Conservation (phyloP, 495 filamentous ascomycete genomes). For the Usnea hakonensis region DNA sequence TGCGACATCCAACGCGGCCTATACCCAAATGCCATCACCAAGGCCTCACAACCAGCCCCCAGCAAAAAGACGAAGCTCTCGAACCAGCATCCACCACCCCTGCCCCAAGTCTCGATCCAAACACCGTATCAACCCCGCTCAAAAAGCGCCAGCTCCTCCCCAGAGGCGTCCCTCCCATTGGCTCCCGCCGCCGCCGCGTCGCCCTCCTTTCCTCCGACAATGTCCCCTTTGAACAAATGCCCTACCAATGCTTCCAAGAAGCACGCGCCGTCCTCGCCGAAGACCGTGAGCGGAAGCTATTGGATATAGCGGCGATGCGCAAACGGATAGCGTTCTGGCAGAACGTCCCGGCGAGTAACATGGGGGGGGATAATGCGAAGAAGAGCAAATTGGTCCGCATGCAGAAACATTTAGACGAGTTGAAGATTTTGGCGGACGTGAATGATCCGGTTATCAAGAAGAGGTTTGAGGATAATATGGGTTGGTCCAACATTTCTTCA, state of each 20-base stretch:
- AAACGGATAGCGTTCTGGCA: slow-evolving; percentile 53
- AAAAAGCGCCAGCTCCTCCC: slow-evolving; percentile 54
- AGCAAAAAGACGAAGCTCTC: slow-evolving; percentile 17
- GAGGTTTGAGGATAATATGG: slow-evolving; percentile 84
- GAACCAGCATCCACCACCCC: slow-evolving; percentile 6
- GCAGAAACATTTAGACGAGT: slow-evolving; percentile 61
- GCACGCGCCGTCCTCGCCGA: slow-evolving; percentile 72
- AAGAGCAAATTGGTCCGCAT: slow-evolving; percentile 62
- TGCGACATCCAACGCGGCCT: background rate
- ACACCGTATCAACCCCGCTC: slow-evolving; percentile 44
- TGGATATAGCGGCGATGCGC: slow-evolving; percentile 51
- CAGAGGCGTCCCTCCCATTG: slow-evolving; percentile 54
- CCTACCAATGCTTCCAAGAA: slow-evolving; percentile 96
- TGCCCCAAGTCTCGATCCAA: slow-evolving; percentile 33
- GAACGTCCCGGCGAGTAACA: slow-evolving; percentile 47
- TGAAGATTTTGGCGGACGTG: slow-evolving; percentile 88
- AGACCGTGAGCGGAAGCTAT: slow-evolving; percentile 76
- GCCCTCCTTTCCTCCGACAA: slow-evolving; percentile 59
- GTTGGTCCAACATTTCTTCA: slow-evolving; percentile 38
- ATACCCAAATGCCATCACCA: background rate
- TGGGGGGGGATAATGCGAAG: slow-evolving; percentile 53
- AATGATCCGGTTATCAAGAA: slow-evolving; percentile 95
- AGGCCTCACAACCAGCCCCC: slow-evolving; percentile 4
- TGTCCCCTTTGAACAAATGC: slow-evolving; percentile 85
- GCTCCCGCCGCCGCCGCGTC: slow-evolving; percentile 75